Conservation (phyloP, 2,329 filamentous ascomycete genomes). For the Plenodomus lindquistii region DNA sequence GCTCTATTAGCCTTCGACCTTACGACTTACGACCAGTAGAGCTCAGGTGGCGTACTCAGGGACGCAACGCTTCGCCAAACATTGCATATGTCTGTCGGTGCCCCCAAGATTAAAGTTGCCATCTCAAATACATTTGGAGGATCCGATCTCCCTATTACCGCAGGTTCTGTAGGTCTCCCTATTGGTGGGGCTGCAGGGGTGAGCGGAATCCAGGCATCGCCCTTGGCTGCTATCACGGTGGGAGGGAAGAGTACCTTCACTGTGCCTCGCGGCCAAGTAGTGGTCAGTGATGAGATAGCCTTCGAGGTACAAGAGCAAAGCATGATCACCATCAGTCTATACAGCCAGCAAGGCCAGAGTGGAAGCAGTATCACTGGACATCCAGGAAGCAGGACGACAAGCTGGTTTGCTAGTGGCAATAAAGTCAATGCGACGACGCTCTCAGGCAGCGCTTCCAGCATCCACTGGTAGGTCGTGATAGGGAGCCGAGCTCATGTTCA, state of each 20-base stretch:
- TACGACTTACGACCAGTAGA: constrained; percentile 42
- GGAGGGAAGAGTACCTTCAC: constrained; percentile 56
- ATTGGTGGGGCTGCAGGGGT: constrained; percentile 58
- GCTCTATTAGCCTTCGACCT: constrained; percentile 6
- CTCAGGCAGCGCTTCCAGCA: constrained; percentile 5
- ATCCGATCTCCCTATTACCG: constrained; percentile 62
- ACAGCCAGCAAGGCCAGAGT: constrained; percentile 59
- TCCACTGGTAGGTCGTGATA: constrained; percentile 4
- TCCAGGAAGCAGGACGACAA: constrained; percentile 66
- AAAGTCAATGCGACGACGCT: constrained; percentile 44
- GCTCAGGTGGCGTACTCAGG: constrained; percentile 58
- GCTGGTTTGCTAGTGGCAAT: constrained; percentile 48
- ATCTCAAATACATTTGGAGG: constrained; percentile 69
- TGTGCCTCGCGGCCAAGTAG: constrained; percentile 58
- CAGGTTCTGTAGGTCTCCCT: constrained; percentile 61
- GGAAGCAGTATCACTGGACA: constrained; percentile 65
- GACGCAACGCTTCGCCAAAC: constrained; percentile 70
- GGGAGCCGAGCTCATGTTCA: too few relatives aligned
- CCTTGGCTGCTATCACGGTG: constrained; percentile 63
- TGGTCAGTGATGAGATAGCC: constrained; percentile 63
- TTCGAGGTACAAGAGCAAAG: constrained; percentile 56
- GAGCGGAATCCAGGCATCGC: constrained; percentile 59
- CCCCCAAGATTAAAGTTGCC: constrained; percentile 63
- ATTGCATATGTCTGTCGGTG: constrained; percentile 61
- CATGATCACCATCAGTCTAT: constrained; percentile 63